Evolutionary conservation across 805 yeast species (phyloP).

Genomic region (Saccharomycopsis sp.): DNA sequence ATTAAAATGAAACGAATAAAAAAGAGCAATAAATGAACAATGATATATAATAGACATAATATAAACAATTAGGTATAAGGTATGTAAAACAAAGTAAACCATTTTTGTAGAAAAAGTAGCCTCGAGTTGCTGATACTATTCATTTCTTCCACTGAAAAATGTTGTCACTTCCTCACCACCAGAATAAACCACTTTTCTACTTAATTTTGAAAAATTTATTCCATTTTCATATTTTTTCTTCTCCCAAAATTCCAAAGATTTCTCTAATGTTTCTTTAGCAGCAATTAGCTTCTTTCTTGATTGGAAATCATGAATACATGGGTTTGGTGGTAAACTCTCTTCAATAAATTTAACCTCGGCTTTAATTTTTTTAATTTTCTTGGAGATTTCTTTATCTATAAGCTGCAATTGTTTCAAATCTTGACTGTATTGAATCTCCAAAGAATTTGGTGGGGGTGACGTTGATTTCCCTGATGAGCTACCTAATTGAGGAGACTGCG

Average conservation of each 20-base stretch:
- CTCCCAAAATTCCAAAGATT: constrained; percentile 22
- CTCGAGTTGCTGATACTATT: constrained; percentile 3
- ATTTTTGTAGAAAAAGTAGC: neutral
- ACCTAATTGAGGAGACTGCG: neutral
- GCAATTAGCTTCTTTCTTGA: constrained; percentile 16
- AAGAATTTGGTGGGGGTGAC: neutral
- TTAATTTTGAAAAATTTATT: constrained; percentile 17
- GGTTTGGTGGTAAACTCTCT: constrained; percentile 21
- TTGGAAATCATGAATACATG: constrained; percentile 20
- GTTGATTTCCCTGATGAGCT: neutral
- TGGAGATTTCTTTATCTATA: constrained; percentile 20
- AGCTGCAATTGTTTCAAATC: constrained; percentile 19
- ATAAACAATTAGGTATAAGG: neutral
- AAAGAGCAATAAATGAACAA: neutral
- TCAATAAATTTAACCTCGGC: constrained; percentile 20
- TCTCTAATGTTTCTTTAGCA: constrained; percentile 18
- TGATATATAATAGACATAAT: neutral
- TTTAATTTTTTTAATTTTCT: constrained; percentile 18
- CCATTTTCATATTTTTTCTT: constrained; percentile 23
- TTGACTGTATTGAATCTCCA: constrained; percentile 1
- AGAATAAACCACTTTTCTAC: constrained; percentile 20
- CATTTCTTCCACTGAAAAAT: constrained; percentile 21
- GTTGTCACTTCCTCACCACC: constrained; percentile 23
- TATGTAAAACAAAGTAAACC: neutral
- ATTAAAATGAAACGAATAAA: neutral